Evolutionary conservation across 164 flowering plant species (phyloP).

Genomic region (Amborella trichopoda): DNA sequence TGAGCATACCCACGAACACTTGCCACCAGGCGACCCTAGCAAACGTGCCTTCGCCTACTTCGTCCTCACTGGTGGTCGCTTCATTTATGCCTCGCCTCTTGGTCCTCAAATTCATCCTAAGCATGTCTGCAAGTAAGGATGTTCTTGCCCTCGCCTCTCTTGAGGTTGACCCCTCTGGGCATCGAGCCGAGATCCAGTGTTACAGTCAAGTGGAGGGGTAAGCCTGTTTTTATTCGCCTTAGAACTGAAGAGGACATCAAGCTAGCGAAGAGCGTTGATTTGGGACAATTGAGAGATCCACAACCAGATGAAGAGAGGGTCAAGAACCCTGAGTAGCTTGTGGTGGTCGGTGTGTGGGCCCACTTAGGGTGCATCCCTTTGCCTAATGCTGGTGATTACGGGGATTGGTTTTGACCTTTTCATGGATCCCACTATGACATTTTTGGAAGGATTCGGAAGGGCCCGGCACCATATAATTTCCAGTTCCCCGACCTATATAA

Average conservation of each 20-base stretch:
- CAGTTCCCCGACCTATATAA: constrained; percentile 16
- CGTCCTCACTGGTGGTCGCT: constrained; percentile 15
- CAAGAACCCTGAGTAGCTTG: constrained; percentile 20
- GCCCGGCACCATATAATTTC: constrained; percentile 18
- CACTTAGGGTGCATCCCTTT: constrained; percentile 15
- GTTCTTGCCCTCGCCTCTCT: constrained; percentile 16
- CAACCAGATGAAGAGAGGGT: constrained; percentile 11
- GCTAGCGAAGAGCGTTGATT: constrained; percentile 15
- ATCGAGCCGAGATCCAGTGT: constrained; percentile 15
- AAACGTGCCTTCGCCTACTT: constrained; percentile 17
- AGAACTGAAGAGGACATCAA: constrained; percentile 14
- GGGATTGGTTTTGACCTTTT: constrained; percentile 19
- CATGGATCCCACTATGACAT: constrained; percentile 17
- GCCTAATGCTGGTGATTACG: constrained; percentile 16
- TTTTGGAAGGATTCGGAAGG: constrained; percentile 15
- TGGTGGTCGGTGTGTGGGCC: constrained; percentile 17
- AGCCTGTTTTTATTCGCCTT: constrained; percentile 17
- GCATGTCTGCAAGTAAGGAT: constrained; percentile 16
- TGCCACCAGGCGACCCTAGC: constrained; percentile 17
- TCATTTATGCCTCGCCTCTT: constrained; percentile 12
- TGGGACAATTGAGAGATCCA: constrained; percentile 16
- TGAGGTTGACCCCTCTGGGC: constrained; percentile 15
- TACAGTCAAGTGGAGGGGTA: constrained; percentile 19
- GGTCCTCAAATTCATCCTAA: constrained; percentile 13
- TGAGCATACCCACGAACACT: constrained; percentile 15